A percentile compares a stretch with the other conserved stretches of the same genome.
phyloP scores from a whole-genome alignment of 2,329 filamentous ascomycete genomes.

The Alternaria sp. region DNA sequence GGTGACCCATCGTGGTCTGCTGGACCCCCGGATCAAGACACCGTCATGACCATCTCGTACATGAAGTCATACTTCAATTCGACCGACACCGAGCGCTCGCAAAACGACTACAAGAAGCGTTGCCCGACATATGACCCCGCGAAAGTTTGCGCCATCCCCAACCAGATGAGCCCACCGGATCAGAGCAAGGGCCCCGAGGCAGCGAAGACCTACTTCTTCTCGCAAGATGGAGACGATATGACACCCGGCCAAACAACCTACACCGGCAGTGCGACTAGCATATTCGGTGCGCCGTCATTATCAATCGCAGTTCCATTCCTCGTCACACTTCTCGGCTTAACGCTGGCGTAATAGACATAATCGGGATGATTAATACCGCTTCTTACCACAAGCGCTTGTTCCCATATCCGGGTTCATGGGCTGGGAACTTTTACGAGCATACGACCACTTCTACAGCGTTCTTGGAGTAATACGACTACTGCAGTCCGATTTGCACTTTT shows the following conservation, averaged over 20 bases:
- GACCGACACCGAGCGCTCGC: conserved; percentile 49
- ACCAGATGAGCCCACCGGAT: conserved; percentile 40
- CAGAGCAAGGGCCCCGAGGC: conserved; percentile 28
- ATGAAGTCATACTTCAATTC: conserved; percentile 84
- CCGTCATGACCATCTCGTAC: conserved; percentile 69
- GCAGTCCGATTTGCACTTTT: not conserved
- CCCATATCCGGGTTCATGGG: not conserved
- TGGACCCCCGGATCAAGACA: conserved; percentile 70
- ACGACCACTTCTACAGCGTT: conserved; percentile 2
- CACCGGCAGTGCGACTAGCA: conserved; percentile 20
- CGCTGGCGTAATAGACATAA: conserved; percentile 25
- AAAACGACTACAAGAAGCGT: conserved; percentile 38
- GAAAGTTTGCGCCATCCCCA: conserved; percentile 44
- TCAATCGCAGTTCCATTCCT: conserved; percentile 32
- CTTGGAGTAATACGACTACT: not conserved
- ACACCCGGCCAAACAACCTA: conserved; percentile 40
- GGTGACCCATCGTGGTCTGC: conserved; percentile 74
- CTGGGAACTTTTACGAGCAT: not conserved
- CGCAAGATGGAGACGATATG: conserved; percentile 27
- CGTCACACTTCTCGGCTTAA: conserved; percentile 35
- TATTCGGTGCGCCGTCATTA: conserved; percentile 21
- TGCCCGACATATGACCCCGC: conserved; percentile 36
- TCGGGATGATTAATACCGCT: not conserved
- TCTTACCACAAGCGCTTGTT: not conserved
- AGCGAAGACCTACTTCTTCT: conserved; percentile 48